A percentile compares a stretch with the other conserved stretches of the same genome.
phyloP scores from a whole-genome alignment of 371 early-diverging fungal genomes.

The Conidiobolus incongruus region DNA sequence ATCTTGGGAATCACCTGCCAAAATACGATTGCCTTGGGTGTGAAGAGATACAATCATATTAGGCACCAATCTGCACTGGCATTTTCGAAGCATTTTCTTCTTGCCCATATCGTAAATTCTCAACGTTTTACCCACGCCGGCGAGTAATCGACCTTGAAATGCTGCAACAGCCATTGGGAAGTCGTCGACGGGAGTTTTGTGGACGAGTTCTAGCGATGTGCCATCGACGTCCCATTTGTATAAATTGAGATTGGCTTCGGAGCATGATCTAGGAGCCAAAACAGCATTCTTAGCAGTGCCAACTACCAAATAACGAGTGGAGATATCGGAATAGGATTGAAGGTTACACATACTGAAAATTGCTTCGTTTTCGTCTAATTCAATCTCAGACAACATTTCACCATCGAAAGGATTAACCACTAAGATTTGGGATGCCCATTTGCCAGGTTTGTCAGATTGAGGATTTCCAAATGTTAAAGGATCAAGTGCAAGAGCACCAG shows the following conservation, averaged over 20 bases:
- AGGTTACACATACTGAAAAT: slow-evolving; percentile 60
- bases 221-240: slow-evolving; percentile 48
- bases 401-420: slow-evolving; percentile 64
- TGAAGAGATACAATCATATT: slow-evolving; percentile 42
- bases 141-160: slow-evolving; percentile 79
- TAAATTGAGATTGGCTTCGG: slow-evolving; percentile 43
- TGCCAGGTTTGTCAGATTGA: slow-evolving; percentile 33
- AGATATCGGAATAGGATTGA: slow-evolving; percentile 28
- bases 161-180: slow-evolving; percentile 58
- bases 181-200: slow-evolving; percentile 63
- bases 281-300: slow-evolving; percentile 61
- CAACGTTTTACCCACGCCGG: slow-evolving; percentile 66
- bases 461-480: slow-evolving; percentile 57
- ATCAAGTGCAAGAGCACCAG: slow-evolving; percentile 7
- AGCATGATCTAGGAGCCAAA: slow-evolving; percentile 43
- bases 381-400: slow-evolving; percentile 37
- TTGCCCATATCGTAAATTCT: slow-evolving; percentile 86
- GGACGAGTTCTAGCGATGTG: slow-evolving; percentile 43
- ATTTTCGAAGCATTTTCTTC: slow-evolving; percentile 74
- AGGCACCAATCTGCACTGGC: slow-evolving; percentile 53
- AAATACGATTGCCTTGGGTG: slow-evolving; percentile 66
- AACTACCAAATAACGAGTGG: slow-evolving; percentile 48
- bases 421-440: slow-evolving; percentile 79
- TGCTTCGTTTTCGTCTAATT: slow-evolving; percentile 71
- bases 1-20: slow-evolving; percentile 75